These are phyloP conservation scores for Actinidia polygama DNA, from an alignment of 179 eudicot species.

Conservation along the genomic window DNA sequence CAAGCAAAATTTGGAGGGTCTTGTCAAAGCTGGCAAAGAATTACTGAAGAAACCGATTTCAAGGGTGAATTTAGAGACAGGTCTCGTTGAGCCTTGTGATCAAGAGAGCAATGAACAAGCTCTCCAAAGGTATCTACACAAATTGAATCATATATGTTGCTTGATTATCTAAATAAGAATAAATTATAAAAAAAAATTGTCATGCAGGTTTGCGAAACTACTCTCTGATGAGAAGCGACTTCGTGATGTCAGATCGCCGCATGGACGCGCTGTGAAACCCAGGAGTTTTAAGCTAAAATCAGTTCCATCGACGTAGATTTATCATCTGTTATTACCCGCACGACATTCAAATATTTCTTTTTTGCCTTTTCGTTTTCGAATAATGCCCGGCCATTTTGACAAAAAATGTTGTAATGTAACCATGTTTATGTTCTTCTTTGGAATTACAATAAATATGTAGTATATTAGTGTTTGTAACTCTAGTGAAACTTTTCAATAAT, in stretches of 20 bases:
- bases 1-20: slow-evolving; percentile 7
- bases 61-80: slow-evolving; percentile 18
- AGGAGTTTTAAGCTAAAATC: not conserved
- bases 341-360: not conserved
- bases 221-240: slow-evolving; percentile 40
- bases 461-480: too few species aligned
- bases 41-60: slow-evolving; percentile 16
- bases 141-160: not conserved
- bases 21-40: slow-evolving; percentile 1
- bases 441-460: too few species aligned
- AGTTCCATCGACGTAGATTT: not conserved
- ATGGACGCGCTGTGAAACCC: not conserved
- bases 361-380: not conserved
- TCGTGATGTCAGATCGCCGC: slow-evolving; percentile 27
- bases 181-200: not conserved
- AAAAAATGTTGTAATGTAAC: not conserved
- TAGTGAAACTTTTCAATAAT: too few species aligned
- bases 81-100: not conserved
- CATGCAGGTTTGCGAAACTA: slow-evolving; percentile 42
- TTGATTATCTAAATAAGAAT: not conserved
- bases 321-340: not conserved
- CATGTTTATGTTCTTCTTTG: not conserved
- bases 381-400: not conserved
- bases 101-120: slow-evolving; percentile 11
- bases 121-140: not conserved